Evolutionary conservation across 495 filamentous ascomycete genomes (phyloP).

Genomic region (Penicillium macrosclerotiorum): DNA sequence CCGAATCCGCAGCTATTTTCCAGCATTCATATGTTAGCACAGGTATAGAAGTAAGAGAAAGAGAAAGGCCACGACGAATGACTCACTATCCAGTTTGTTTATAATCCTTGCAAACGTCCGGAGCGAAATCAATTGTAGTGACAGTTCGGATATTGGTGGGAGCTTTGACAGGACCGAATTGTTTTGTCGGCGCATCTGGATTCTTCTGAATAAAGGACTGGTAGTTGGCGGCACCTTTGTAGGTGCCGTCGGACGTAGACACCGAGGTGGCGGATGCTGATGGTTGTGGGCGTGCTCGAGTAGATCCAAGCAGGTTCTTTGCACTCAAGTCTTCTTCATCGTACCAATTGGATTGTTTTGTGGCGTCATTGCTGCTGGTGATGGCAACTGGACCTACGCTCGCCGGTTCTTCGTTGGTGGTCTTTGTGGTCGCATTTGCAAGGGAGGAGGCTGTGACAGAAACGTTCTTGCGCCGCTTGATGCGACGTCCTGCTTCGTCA

Average conservation of each 20-base stretch:
- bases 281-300: slow-evolving; percentile 45
- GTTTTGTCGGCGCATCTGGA: slow-evolving; percentile 67
- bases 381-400: slow-evolving; percentile 50
- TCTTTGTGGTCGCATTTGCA: slow-evolving; percentile 37
- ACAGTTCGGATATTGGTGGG: slow-evolving; percentile 88
- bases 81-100: slow-evolving; percentile 67
- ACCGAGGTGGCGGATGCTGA: too few species aligned
- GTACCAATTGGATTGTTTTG: slow-evolving; percentile 88
- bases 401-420: slow-evolving; percentile 57
- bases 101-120: slow-evolving; percentile 95
- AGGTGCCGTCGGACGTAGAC: slow-evolving; percentile 59
- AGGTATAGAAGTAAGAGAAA: too few species aligned
- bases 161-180: slow-evolving; percentile 83
- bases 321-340: slow-evolving; percentile 58
- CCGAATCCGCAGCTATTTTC: too few species aligned
- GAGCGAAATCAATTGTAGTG: slow-evolving; percentile 86
- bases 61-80: slow-evolving; percentile 43
- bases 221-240: slow-evolving; percentile 72
- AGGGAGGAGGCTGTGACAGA: slow-evolving; percentile 56
- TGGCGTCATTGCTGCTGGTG: slow-evolving; percentile 78
- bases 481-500: slow-evolving; percentile 66
- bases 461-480: slow-evolving; percentile 75
- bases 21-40: too few species aligned
- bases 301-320: slow-evolving; percentile 64
- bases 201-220: slow-evolving; percentile 76